Evolutionary conservation across 768 basidiomycete genomes (phyloP), one percentile per base, ranked within the genome.

Genomic region (Pholiota molesta): DNA sequence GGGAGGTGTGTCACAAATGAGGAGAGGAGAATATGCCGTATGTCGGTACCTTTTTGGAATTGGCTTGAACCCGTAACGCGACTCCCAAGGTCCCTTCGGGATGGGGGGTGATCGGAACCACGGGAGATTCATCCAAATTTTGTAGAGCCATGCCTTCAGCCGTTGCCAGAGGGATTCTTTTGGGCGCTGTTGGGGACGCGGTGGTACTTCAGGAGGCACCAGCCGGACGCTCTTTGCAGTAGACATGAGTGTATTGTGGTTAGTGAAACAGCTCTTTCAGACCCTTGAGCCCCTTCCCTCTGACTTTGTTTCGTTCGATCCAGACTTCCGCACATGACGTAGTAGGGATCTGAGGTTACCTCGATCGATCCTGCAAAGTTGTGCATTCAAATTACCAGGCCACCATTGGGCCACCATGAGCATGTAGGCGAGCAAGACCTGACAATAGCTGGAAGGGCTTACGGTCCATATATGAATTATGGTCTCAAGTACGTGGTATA

Each of bases 21-120:
- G 5, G 19, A 31, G 29, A 39, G 31, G 52, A 17, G 35, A 14
- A 29, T 44, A 45, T n/a, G 40, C n/a, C 55, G 26, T 37, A 61
- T 55, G 42, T 33, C 53, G 31, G 13, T 49, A 53, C 62, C 62
- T 61, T 52, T 60, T 62, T 21, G 63, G 61, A 21, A 65, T 45
- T 33, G 64, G 66, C 42, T 56, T 58, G 58, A 59, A 65, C 3
- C 66, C 63, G 35, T 66, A 69, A 13, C 29, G 33, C 13, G 68
- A 61, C 52, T 59, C 59, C 65, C 66, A 66, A 54, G 61, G 68
- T 16, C 66, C 66, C 42, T 35, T 42, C 13, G 65, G 65, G 10
- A 69, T 65, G 14, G 52, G 55, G 11, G 68, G 68, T 26, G 61
- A 19, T 29, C 60, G 61, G 29, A 58, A 69, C 66, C 68, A 69